Evolutionary conservation across 2,329 filamentous ascomycete species (phyloP), one percentile per base, ranked within the genome.

Genomic region (Macroventuria anomochaeta): DNA sequence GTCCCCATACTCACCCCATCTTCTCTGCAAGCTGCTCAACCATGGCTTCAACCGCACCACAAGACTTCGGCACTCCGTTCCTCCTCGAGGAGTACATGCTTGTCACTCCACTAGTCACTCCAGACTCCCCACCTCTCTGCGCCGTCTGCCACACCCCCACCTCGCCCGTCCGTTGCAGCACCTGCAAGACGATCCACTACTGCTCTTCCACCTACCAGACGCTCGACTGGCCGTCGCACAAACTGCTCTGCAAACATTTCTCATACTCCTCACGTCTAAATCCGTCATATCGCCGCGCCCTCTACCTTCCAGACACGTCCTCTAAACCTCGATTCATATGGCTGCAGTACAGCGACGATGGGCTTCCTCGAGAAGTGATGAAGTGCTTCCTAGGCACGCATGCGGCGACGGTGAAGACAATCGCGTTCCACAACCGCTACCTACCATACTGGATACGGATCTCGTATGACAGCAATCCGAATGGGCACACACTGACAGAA

Each of bases 151-250:
- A 58, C 37, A 23, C 17, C 5, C 13, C 25, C 7, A n/a, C 33
- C 13, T 21, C n/a, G 7, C 18, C 20, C 3, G 36, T 39, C 20
- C 50, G 37, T 51, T 63, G 58, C 48, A 52, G 48, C 31, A 39
- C 21, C 13, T 61, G 53, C 47, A 58, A 55, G 10, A 46, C 31
- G n/a, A 52, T 53, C 37, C 36, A 36, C 46, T 62, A 62, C 38
- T 63, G 61, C 55, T 44, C 40, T 20, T 5, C 20, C 10, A 18
- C 10, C 1, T 46, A 29, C 23, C 58, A 63, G 34, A 37, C 31
- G 6, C 20, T 3, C 5, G 51, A 60, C 37, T 59, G 58, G 61
- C 7, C 25, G 4, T 2, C 23, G 5, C 58, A 63, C 49, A 59
- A 57, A 15, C 26, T 42, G 2, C 10, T 55, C 23, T 63, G 58